A percentile compares a stretch with the other conserved stretches of the same genome.
These are phyloP conservation scores for Didymosphaeria variabile DNA, from an alignment of 2,329 filamentous ascomycete species.

Conservation along the genomic window DNA sequence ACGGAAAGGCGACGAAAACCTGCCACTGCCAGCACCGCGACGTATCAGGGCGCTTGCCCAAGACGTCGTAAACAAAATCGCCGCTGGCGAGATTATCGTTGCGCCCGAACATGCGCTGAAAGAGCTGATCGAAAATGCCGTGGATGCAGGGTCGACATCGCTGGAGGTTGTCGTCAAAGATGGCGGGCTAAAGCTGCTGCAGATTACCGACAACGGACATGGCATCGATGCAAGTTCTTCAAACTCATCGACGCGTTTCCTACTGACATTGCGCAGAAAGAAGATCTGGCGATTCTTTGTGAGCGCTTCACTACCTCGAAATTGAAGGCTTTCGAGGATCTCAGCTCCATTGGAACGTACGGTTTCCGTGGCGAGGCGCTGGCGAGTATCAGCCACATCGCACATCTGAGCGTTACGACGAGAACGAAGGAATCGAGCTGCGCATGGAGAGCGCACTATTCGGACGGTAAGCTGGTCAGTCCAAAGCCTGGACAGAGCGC, in stretches of 20 bases:
- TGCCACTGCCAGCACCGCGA: conserved; percentile 49
- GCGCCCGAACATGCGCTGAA: conserved; percentile 96
- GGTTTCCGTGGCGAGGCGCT: conserved; percentile 97
- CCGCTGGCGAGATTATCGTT: conserved; percentile 97
- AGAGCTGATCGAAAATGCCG: conserved; percentile 94
- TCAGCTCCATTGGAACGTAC: conserved; percentile 90
- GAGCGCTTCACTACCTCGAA: conserved; percentile 98
- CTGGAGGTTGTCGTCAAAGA: conserved; percentile 94
- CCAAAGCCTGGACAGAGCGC: conserved; percentile 86
- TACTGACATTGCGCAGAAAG: conserved; percentile 67
- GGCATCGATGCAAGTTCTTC: conserved; percentile 80
- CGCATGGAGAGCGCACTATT: conserved; percentile 90
- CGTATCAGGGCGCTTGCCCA: conserved; percentile 81
- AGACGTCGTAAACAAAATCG: conserved; percentile 98
- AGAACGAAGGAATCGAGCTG: conserved; percentile 87
- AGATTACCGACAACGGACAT: conserved; percentile 97
- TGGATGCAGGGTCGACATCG: conserved; percentile 94
- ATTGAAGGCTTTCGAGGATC: conserved; percentile 89
- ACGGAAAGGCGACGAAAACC: conserved; percentile 45
- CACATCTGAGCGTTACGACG: conserved; percentile 93
- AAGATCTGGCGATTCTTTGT: conserved; percentile 90
- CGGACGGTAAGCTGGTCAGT: conserved; percentile 80
- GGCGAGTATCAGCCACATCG: conserved; percentile 98
- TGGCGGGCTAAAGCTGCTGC: conserved; percentile 90
- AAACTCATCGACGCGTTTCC: neutral